Conservation (phyloP, 495 filamentous ascomycete species). For the Aspergillus saccharolyticus region DNA sequence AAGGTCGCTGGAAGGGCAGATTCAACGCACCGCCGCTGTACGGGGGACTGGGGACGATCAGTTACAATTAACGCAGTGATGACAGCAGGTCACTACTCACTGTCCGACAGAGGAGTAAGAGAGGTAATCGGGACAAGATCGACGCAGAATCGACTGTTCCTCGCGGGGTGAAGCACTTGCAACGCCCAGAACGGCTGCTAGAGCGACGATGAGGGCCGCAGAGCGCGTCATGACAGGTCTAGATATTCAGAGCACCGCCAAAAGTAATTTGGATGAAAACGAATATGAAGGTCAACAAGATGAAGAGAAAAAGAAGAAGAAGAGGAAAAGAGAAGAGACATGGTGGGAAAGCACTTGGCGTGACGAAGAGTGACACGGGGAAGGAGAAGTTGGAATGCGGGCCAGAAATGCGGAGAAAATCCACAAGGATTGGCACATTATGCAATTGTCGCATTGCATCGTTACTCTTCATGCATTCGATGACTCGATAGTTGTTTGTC, state of each 20-base stretch:
- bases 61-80: background rate
- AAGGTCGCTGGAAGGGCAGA: constrained; percentile 87
- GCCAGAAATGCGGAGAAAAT: constrained; percentile 6
- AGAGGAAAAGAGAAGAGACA: background rate
- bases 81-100: constrained; percentile 24
- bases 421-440: background rate
- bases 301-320: background rate
- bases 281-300: background rate
- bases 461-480: background rate
- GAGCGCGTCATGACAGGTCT: constrained; percentile 8
- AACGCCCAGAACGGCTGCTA: constrained; percentile 24
- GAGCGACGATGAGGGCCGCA: constrained; percentile 19
- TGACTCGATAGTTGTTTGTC: background rate
- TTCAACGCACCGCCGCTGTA: constrained; percentile 72
- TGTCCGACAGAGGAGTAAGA: constrained; percentile 43
- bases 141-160: constrained; percentile 29
- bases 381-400: background rate
- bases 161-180: constrained; percentile 25
- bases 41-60: constrained; percentile 50
- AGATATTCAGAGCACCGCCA: background rate
- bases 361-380: background rate
- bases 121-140: constrained; percentile 49
- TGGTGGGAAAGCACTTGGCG: background rate
- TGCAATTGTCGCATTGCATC: background rate
- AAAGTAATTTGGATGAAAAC: background rate